These are phyloP conservation scores for Ophiostoma himal-ulmi DNA, from an alignment of 2,329 filamentous ascomycete genomes.

Conservation along the genomic window DNA sequence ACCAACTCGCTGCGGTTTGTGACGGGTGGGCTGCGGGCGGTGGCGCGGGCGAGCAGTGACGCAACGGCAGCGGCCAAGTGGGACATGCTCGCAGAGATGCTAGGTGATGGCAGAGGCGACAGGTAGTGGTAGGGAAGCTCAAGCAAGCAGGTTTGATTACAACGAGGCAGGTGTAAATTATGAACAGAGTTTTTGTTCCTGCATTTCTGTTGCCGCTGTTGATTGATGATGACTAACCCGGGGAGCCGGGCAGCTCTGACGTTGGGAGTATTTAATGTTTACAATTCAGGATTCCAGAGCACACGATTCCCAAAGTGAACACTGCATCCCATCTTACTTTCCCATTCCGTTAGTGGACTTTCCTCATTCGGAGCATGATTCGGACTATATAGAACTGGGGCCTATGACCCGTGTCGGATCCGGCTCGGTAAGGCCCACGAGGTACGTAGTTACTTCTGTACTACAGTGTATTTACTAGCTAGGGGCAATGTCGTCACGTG, in stretches of 20 bases:
- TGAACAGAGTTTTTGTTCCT: neutral
- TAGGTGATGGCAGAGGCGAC: conserved; percentile 46
- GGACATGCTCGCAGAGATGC: conserved; percentile 75
- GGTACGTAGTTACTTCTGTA: too few relatives aligned
- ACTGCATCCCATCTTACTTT: neutral
- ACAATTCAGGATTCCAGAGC: neutral
- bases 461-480: neutral
- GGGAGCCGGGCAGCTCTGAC: neutral
- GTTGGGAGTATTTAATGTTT: too few relatives aligned
- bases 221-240: neutral
- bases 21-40: conserved; percentile 63
- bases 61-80: conserved; percentile 52
- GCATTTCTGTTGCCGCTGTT: neutral
- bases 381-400: neutral
- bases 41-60: conserved; percentile 67
- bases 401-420: conserved; percentile 1
- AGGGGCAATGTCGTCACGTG: conserved; percentile 20
- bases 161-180: neutral
- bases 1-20: conserved; percentile 64
- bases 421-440: neutral
- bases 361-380: neutral
- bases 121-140: neutral
- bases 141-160: too few relatives aligned
- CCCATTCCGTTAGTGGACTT: neutral
- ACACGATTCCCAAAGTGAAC: neutral